Conservation (phyloP, 2,329 filamentous ascomycete species). For the Trichoderma sp. region DNA sequence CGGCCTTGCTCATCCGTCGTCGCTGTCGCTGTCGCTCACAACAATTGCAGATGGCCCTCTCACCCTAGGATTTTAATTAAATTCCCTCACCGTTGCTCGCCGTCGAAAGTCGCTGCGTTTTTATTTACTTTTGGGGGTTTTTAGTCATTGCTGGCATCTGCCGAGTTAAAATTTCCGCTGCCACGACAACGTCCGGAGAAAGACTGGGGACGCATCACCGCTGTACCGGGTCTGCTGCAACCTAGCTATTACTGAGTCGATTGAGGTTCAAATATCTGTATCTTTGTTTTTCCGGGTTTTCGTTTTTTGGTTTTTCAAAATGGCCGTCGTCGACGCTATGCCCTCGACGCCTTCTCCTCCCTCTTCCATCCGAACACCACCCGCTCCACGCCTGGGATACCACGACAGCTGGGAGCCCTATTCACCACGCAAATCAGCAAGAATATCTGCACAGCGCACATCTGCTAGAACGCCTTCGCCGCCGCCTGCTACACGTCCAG, state of each 20-base stretch:
- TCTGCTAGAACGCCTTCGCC: constrained; percentile 57
- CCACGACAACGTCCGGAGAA: constrained; percentile 21
- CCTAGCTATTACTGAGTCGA: not conserved
- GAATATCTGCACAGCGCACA: constrained; percentile 56
- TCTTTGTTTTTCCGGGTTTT: constrained; percentile 8
- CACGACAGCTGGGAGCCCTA: constrained; percentile 71
- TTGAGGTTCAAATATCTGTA: not conserved
- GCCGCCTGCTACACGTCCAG: constrained; percentile 34
- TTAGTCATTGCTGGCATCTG: constrained; percentile 13
- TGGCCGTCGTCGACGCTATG: constrained; percentile 29
- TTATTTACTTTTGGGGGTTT: not conserved
- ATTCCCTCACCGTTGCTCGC: constrained; percentile 17
- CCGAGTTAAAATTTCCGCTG: constrained; percentile 20
- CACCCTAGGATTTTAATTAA: constrained; percentile 2
- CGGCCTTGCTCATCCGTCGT: not conserved
- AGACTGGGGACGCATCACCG: not conserved
- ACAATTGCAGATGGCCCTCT: not conserved
- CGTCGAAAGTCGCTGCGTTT: not conserved
- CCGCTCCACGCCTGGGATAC: constrained; percentile 65
- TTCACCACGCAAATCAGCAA: constrained; percentile 65
- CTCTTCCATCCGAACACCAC: constrained; percentile 59
- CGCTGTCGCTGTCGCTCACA: not conserved
- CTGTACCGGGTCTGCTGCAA: not conserved
- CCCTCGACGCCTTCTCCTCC: constrained; percentile 61
- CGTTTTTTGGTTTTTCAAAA: constrained; percentile 22